Evolutionary conservation across 108 stramenopile genomes (phyloP).

Genomic region (Nitzschia inconspicua): DNA sequence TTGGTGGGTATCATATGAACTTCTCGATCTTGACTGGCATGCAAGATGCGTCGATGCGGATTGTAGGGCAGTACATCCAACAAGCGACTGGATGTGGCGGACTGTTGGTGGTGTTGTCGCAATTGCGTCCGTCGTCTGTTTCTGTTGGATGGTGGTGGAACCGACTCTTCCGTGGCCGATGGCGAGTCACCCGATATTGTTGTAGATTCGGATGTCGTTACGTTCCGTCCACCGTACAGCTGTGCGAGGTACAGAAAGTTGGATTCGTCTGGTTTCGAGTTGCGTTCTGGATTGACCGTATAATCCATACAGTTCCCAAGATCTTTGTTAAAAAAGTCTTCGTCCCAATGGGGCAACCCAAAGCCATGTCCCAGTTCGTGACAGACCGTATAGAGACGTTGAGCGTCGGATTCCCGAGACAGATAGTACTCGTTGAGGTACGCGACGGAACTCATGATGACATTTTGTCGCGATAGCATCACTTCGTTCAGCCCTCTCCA

Average conservation of each 20-base stretch:
- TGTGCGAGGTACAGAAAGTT: slow-evolving; percentile 61
- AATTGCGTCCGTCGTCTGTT: neutral
- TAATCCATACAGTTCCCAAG: slow-evolving; percentile 85
- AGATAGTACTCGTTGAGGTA: slow-evolving; percentile 83
- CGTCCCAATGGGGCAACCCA: slow-evolving; percentile 81
- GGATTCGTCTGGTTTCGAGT: slow-evolving; percentile 54
- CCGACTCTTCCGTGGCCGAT: neutral
- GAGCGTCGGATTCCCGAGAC: slow-evolving; percentile 36
- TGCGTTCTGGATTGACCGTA: slow-evolving; percentile 49
- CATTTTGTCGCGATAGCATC: slow-evolving; percentile 39
- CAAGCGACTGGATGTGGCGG: neutral
- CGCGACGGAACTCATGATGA: slow-evolving; percentile 58
- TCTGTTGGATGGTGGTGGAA: neutral
- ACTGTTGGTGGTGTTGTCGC: neutral
- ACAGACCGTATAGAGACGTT: slow-evolving; percentile 73
- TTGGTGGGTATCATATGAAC: neutral
- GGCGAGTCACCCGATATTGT: too few relatives aligned
- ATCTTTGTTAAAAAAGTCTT: slow-evolving; percentile 74
- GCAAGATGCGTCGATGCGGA: neutral
- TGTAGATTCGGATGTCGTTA: slow-evolving; percentile 1
- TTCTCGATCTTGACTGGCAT: neutral
- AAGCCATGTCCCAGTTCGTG: slow-evolving; percentile 67
- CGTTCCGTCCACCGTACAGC: slow-evolving; percentile 60
- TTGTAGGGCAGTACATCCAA: neutral
- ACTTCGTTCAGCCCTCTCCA: slow-evolving; percentile 82